A percentile compares a stretch with the other conserved stretches of the same genome.
These are phyloP conservation scores for Yarrowia galli DNA, from an alignment of 1,139 yeast genomes.

Conservation along the genomic window DNA sequence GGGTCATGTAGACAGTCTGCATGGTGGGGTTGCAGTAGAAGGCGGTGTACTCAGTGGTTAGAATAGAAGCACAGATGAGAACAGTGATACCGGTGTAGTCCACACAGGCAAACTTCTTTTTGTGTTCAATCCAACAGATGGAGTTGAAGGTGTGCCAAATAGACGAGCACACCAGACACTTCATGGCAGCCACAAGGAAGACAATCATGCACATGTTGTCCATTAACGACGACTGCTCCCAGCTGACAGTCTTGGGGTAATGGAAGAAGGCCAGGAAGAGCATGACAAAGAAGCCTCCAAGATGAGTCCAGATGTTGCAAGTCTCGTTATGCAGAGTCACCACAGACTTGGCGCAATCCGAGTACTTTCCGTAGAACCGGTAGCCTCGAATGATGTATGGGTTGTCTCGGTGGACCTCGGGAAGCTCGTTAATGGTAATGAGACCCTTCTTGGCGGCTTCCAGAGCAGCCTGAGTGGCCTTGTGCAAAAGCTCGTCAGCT, in stretches of 20 bases:
- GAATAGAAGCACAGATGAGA: slow-evolving; percentile 86
- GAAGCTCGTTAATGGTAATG: slow-evolving; percentile 85
- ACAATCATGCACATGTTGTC: slow-evolving; percentile 66
- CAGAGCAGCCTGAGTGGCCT: slow-evolving; percentile 51
- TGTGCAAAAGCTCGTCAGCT: slow-evolving; percentile 38
- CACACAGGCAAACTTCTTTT: slow-evolving; percentile 85
- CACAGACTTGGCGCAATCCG: slow-evolving; percentile 63
- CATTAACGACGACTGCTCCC: slow-evolving; percentile 53
- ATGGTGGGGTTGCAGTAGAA: slow-evolving; percentile 67
- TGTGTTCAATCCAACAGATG: slow-evolving; percentile 67
- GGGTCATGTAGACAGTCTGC: slow-evolving; percentile 59
- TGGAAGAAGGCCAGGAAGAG: slow-evolving; percentile 63
- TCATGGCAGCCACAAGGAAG: slow-evolving; percentile 74
- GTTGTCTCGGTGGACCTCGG: slow-evolving; percentile 93
- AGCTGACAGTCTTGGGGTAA: slow-evolving; percentile 61
- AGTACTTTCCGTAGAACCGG: slow-evolving; percentile 75
- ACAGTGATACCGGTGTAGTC: slow-evolving; percentile 96
- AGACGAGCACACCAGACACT: slow-evolving; percentile 78
- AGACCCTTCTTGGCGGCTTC: slow-evolving; percentile 61
- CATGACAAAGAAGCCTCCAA: slow-evolving; percentile 69
- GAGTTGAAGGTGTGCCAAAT: slow-evolving; percentile 94
- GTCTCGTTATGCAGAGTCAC: slow-evolving; percentile 84
- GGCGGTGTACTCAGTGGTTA: slow-evolving; percentile 84
- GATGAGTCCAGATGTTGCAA: slow-evolving; percentile 92
- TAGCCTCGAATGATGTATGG: slow-evolving; percentile 84